These are phyloP conservation scores for Triangularia setosa DNA, from an alignment of 2,329 filamentous ascomycete species.

Conservation along the genomic window DNA sequence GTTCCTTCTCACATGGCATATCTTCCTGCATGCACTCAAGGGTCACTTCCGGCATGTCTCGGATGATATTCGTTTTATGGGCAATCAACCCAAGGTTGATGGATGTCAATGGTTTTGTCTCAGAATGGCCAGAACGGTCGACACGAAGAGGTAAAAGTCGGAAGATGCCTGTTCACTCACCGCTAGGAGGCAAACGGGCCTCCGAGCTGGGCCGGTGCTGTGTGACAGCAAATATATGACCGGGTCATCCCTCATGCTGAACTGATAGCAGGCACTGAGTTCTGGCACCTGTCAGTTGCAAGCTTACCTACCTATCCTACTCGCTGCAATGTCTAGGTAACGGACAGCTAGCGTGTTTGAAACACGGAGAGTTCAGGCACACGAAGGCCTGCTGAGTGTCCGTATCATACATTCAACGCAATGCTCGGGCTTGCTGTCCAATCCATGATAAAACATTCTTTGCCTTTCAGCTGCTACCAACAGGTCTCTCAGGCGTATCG, in stretches of 20 bases:
- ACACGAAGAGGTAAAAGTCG: not conserved
- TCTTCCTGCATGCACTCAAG: not conserved
- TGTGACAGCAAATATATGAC: not conserved
- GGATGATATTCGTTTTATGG: not conserved
- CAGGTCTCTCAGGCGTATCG: not conserved
- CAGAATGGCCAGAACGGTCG: not conserved
- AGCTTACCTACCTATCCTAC: not conserved
- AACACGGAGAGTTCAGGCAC: not conserved
- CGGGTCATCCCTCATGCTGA: not conserved
- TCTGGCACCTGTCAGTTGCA: not conserved
- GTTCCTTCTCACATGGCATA: not conserved
- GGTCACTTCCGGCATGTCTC: not conserved
- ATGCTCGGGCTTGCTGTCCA: not conserved
- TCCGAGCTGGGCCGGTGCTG: not conserved
- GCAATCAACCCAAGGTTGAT: not conserved
- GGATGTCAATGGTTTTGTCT: not conserved
- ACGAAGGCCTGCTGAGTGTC: not conserved
- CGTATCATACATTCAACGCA: not conserved
- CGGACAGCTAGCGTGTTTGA: not conserved
- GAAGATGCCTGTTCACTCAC: not conserved
- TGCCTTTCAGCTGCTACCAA: not conserved
- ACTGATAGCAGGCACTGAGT: not conserved
- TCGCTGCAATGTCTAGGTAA: not conserved
- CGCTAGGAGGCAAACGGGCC: not conserved
- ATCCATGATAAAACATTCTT: not conserved